A percentile compares a stretch with the other conserved stretches of the same genome.
Evolutionary conservation across 164 flowering plant species (phyloP).

Genomic region (Akebia trifoliata): DNA sequence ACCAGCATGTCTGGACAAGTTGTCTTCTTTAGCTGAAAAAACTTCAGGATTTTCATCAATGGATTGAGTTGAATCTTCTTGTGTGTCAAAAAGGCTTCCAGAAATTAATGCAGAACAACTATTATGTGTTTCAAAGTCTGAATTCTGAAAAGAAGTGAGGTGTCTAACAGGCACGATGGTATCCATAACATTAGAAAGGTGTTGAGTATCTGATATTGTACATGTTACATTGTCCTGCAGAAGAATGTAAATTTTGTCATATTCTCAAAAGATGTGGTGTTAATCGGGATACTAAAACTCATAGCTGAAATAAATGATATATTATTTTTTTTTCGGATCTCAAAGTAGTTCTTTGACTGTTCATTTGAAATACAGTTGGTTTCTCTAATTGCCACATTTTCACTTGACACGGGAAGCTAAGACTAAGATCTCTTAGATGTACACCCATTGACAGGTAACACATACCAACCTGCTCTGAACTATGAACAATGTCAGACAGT

Average conservation of each 20-base stretch:
- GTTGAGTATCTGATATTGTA: conserved; percentile 8
- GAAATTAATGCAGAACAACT: conserved; percentile 18
- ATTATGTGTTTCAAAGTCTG: background rate
- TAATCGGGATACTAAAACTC: background rate
- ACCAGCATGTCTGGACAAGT: background rate
- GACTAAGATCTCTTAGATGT: background rate
- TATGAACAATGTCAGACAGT: conserved; percentile 1
- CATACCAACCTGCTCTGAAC: conserved; percentile 17
- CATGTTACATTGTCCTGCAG: conserved; percentile 16
- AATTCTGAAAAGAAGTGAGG: conserved; percentile 1
- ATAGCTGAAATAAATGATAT: background rate
- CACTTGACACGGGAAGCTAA: background rate
- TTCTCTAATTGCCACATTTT: background rate
- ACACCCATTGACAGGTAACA: background rate
- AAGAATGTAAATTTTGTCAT: background rate
- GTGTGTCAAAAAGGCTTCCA: conserved; percentile 20
- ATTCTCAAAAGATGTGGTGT: background rate
- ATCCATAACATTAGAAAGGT: conserved; percentile 2
- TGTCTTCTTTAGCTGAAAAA: background rate
- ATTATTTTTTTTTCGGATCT: background rate
- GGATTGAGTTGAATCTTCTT: conserved; percentile 17
- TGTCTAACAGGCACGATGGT: conserved; percentile 7
- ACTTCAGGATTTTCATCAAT: conserved; percentile 9
- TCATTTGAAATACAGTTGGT: background rate
- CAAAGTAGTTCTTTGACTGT: background rate